phyloP scores from a whole-genome alignment of 2,329 filamentous ascomycete genomes.

The Stagonosporopsis vannaccii region DNA sequence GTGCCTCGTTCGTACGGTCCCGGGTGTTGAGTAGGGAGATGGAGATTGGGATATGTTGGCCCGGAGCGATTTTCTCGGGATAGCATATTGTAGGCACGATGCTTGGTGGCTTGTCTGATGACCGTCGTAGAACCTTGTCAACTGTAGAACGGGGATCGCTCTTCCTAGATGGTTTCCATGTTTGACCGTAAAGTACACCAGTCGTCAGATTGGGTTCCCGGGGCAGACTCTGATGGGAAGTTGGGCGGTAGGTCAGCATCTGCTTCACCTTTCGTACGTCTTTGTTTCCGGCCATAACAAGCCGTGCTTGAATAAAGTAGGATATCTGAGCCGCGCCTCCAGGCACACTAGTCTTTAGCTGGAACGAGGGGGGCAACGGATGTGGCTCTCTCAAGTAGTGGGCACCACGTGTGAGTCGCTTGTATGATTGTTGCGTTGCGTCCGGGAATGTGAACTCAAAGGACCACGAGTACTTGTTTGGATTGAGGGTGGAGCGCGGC shows the following conservation, averaged over 20 bases:
- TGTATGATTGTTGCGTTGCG: conserved; percentile 37
- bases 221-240: conserved; percentile 17
- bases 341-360: conserved; percentile 33
- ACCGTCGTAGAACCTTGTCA: conserved; percentile 33
- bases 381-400: conserved; percentile 43
- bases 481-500: conserved; percentile 23
- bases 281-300: conserved; percentile 25
- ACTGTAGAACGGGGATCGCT: conserved; percentile 23
- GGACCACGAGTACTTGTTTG: conserved; percentile 42
- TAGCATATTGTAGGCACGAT: conserved; percentile 43
- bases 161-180: conserved; percentile 33
- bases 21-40: conserved; percentile 35
- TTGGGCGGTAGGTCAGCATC: conserved; percentile 38
- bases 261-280: conserved; percentile 30
- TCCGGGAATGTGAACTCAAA: conserved; percentile 48
- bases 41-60: conserved; percentile 42
- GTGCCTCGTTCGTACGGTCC: conserved; percentile 26
- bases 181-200: conserved; percentile 38
- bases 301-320: conserved; percentile 41
- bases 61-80: conserved; percentile 39
- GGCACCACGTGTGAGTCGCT: conserved; percentile 35
- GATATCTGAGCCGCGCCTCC: conserved; percentile 41
- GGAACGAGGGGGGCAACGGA: conserved; percentile 44
- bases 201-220: conserved; percentile 31
- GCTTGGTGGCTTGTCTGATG: conserved; percentile 25